Percentiles rank a stretch among this genome's conserved stretches.
These are phyloP conservation scores for Debaryomyces coudertii DNA, from an alignment of 1,139 yeast genomes.

Conservation along the genomic window DNA sequence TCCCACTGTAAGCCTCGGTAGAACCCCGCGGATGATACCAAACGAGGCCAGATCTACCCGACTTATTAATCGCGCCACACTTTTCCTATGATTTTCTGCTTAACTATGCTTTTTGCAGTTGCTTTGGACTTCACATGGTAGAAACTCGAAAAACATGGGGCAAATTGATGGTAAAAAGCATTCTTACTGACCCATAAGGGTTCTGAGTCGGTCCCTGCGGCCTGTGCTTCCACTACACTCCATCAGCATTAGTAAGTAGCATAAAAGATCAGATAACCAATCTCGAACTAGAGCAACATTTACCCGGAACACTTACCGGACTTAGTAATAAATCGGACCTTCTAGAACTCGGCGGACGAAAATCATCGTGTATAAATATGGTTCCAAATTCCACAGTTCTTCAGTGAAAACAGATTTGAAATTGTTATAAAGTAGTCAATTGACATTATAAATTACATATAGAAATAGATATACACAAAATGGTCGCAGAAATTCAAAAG, in stretches of 20 bases:
- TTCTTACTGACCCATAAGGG: too few relatives aligned
- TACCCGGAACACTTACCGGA: constrained; percentile 13
- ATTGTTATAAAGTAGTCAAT: constrained; percentile 1
- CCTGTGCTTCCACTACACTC: too few relatives aligned
- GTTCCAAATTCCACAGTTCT: constrained; percentile 5
- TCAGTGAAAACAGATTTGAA: not conserved
- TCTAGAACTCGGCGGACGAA: constrained; percentile 16
- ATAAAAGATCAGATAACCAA: not conserved
- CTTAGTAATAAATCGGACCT: constrained; percentile 21
- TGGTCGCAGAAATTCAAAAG: constrained; percentile 89
- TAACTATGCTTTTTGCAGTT: not conserved
- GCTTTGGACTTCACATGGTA: not conserved
- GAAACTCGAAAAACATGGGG: not conserved
- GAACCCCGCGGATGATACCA: not conserved
- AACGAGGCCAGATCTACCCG: not conserved
- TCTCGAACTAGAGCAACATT: not conserved
- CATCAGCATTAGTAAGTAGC: not conserved
- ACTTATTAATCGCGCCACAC: constrained; percentile 8
- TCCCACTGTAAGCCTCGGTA: not conserved
- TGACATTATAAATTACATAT: constrained; percentile 1
- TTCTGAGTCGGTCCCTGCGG: too few relatives aligned
- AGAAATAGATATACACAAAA: constrained; percentile 31
- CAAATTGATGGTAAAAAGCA: not conserved
- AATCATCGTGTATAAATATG: constrained; percentile 4
- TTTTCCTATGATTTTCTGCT: not conserved